Base-by-base conservation (phyloP, 2,329 filamentous ascomycete species). In the Aspergillus ustus region DNA sequence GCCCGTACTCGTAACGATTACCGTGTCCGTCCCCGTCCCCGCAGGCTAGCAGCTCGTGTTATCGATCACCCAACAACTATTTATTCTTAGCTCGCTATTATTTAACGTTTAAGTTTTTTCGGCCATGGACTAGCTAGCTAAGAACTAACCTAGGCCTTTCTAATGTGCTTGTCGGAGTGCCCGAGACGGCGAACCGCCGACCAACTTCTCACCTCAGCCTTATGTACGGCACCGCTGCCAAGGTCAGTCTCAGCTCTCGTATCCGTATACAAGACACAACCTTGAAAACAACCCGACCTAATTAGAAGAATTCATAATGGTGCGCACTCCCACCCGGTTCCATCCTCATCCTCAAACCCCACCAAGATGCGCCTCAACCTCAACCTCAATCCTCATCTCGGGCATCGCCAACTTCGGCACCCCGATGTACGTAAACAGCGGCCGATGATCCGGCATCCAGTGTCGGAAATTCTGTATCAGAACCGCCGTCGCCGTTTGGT, bases 1-100 rank as follows among this genome's bases (percentile, higher is more conserved):
- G 34, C 37, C 15, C 52, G 52, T 54, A 54, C 40, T 54, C 52
- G 52, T 54, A 54, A 11, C 28, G 7, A 5, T 29, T 54, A 37
- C 51, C 51, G 7, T n/a, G 15, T 54, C 11, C 15, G 37, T 48
- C 19, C 19, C 45, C 19, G 20, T 7, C 45, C 19, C 22, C 19
- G 45, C 17, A 45, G 43, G 43, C 17, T n/a, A n/a, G 17, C 43
- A 8, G 9, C 7, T n/a, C 3, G 7, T 8, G 43, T n/a, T 25
- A 28, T 48, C 20, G 6, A 25, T 25, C 45, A 13, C 37, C 51
- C 15, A 8, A 15, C 34, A 34, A 34, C 31, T 15, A 40, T 15
- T 15, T 15, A 40, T 13, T 40, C 15, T 40, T 40, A 13, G 11
- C 9, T 15, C 4, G 6, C 2, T 11, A 40, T 40, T 13, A 1